Conservation (phyloP, 176 grass and related monocot species). For the Musa itinerans region DNA sequence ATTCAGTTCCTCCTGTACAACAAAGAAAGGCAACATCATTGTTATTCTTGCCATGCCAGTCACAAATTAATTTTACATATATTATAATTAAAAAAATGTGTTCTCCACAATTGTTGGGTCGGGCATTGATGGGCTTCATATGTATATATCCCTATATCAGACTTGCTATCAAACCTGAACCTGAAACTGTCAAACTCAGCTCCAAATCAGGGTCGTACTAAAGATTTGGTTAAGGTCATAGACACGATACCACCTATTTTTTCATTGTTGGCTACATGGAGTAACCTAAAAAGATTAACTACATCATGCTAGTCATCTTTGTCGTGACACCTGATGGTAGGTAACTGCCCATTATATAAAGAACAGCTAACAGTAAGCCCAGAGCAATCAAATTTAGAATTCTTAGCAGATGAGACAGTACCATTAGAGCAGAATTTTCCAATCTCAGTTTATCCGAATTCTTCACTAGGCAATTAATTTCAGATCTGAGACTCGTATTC, state of each 20-base stretch:
- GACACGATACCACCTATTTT: too few relatives aligned
- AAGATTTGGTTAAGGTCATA: too few relatives aligned
- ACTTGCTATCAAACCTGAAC: background rate
- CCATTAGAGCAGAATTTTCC: constrained; percentile 67
- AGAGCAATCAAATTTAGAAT: background rate
- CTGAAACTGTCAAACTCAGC: background rate
- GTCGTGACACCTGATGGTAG: too few relatives aligned
- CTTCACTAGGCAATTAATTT: constrained; percentile 52
- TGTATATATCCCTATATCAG: too few relatives aligned
- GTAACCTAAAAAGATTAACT: too few relatives aligned
- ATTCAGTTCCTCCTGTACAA: constrained; percentile 17
- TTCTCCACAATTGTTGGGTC: too few relatives aligned
- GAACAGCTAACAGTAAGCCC: background rate
- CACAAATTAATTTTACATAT: background rate
- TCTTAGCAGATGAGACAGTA: constrained; percentile 16
- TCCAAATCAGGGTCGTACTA: background rate
- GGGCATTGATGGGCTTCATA: too few relatives aligned
- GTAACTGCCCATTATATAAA: background rate
- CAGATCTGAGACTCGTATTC: constrained; percentile 47
- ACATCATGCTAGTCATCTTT: too few relatives aligned
- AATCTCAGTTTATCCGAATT: constrained; percentile 52
- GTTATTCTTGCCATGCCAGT: background rate
- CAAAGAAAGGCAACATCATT: background rate
- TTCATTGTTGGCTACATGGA: too few relatives aligned
- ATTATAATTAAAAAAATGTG: too few relatives aligned